A percentile compares a stretch with the other conserved stretches of the same genome.
phyloP scores from a whole-genome alignment of 176 grass and related monocot genomes.

The Carex parvula region DNA sequence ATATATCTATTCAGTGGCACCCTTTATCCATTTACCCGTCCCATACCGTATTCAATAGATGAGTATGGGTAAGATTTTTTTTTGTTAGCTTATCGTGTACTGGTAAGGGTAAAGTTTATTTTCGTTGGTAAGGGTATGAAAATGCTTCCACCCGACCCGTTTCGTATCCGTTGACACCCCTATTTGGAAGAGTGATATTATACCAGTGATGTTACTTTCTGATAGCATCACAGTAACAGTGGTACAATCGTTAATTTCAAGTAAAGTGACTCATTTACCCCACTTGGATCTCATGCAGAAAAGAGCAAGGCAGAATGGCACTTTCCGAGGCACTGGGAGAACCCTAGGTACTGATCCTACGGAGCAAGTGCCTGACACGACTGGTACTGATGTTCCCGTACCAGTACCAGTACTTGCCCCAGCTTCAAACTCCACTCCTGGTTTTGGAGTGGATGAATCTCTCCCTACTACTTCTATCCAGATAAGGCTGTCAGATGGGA shows the following conservation, averaged over 20 bases:
- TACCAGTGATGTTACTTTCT: background rate
- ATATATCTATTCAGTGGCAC: too few species aligned
- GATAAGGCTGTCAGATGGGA: constrained; percentile 82
- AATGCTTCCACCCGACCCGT: too few species aligned
- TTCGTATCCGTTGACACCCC: too few species aligned
- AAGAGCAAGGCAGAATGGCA: constrained; percentile 26
- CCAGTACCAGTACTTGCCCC: constrained; percentile 15
- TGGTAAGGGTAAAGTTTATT: too few species aligned
- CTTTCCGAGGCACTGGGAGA: constrained; percentile 64
- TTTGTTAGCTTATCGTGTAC: too few species aligned
- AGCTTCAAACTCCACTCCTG: constrained; percentile 1
- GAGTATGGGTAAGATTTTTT: too few species aligned
- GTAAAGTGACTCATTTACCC: background rate
- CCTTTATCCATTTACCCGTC: too few species aligned
- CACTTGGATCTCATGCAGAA: constrained; percentile 39
- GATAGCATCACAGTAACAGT: background rate
- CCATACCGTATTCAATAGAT: too few species aligned
- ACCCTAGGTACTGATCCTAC: constrained; percentile 27
- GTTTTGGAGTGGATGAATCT: constrained; percentile 49
- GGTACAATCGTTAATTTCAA: background rate
- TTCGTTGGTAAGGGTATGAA: too few species aligned
- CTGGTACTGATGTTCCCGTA: constrained; percentile 21
- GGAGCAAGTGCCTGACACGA: constrained; percentile 5
- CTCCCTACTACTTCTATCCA: constrained; percentile 84
- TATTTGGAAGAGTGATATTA: background rate